Percentiles rank a stretch among this genome's conserved stretches.
Evolutionary conservation across 768 basidiomycete species (phyloP).

Genomic region (Nidula microcarpa): DNA sequence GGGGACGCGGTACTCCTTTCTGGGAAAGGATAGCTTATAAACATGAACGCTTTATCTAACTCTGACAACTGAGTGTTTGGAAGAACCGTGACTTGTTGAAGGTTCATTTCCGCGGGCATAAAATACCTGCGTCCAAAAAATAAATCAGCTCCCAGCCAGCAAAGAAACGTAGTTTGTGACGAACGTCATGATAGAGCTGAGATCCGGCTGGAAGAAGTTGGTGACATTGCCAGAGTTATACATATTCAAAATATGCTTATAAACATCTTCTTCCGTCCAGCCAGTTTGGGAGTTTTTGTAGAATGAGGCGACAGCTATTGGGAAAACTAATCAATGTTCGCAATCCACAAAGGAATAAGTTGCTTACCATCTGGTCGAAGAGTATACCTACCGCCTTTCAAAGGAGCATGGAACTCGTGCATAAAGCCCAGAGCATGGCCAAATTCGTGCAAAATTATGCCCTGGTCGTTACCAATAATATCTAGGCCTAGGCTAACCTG

Average conservation of each 20-base stretch:
- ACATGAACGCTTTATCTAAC: conserved; percentile 2
- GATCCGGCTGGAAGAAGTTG: neutral
- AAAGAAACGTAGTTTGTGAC: neutral
- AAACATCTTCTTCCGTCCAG: neutral
- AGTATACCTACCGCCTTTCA: neutral
- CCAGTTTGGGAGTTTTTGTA: neutral
- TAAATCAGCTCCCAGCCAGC: neutral
- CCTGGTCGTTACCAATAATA: neutral
- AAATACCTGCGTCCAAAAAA: neutral
- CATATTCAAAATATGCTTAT: neutral
- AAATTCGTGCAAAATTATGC: neutral
- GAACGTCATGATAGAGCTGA: conserved; percentile 1
- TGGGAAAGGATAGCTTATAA: neutral
- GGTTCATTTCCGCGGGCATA: neutral
- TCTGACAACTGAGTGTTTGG: neutral
- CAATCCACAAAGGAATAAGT: neutral
- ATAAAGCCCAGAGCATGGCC: neutral
- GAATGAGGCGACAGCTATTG: neutral
- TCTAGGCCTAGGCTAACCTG: neutral
- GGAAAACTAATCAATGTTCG: neutral
- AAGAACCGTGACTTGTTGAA: neutral
- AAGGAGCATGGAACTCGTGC: neutral
- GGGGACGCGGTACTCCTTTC: neutral
- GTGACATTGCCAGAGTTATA: neutral
- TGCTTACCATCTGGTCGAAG: neutral